These are phyloP conservation scores for Bryoglossum gracile DNA, from an alignment of 495 filamentous ascomycete genomes.

Conservation along the genomic window DNA sequence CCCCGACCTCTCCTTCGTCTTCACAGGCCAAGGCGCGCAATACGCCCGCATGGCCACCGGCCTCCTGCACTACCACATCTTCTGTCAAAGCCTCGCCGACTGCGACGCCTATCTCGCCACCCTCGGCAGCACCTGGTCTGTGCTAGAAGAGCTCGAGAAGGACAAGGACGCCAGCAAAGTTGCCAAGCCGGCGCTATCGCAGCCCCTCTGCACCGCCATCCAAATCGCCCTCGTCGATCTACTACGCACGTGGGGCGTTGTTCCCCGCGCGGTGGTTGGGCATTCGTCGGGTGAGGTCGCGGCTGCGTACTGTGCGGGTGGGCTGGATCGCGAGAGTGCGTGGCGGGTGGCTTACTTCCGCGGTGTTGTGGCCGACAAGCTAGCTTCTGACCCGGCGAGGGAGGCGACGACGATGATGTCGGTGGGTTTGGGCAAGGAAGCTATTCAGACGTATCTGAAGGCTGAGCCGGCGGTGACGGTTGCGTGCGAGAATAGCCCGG, in stretches of 20 bases:
- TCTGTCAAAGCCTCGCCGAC: not conserved
- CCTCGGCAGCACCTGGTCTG: not conserved
- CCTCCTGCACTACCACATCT: slow-evolving; percentile 19
- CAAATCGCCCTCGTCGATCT: slow-evolving; percentile 50
- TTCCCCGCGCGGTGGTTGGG: slow-evolving; percentile 48
- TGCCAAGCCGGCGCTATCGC: slow-evolving; percentile 39
- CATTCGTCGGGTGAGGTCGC: slow-evolving; percentile 63
- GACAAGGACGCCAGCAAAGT: slow-evolving; percentile 17
- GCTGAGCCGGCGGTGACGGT: not conserved
- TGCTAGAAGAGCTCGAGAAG: not conserved
- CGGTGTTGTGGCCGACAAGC: slow-evolving; percentile 9
- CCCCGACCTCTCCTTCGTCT: slow-evolving; percentile 8
- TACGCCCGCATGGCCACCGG: slow-evolving; percentile 53
- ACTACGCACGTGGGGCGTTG: slow-evolving; percentile 45
- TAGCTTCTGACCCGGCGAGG: not conserved
- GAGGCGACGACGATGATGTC: not conserved
- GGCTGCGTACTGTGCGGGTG: slow-evolving; percentile 45
- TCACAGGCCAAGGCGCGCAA: slow-evolving; percentile 33
- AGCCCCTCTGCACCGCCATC: slow-evolving; percentile 45
- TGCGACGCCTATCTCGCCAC: not conserved
- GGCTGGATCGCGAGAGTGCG: slow-evolving; percentile 40
- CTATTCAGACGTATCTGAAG: not conserved
- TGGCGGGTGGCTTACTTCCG: slow-evolving; percentile 47
- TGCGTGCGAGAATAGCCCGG: slow-evolving; percentile 51
- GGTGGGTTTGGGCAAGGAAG: not conserved